Evolutionary conservation across 805 yeast species (phyloP).

Genomic region (Candida broadrunensis): DNA sequence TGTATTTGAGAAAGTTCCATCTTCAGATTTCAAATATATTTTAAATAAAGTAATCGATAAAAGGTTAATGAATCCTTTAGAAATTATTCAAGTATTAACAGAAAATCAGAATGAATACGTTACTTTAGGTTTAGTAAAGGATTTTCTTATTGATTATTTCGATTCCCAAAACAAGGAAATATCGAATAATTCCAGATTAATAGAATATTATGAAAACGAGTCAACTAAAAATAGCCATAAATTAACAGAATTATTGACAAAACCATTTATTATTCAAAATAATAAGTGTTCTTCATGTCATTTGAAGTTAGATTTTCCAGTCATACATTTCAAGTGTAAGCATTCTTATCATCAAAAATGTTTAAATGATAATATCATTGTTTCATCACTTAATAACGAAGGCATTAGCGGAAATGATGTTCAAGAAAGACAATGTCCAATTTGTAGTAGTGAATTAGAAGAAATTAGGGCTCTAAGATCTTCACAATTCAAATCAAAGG

Average conservation of each 20-base stretch:
- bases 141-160: conserved; percentile 61
- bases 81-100: conserved; percentile 64
- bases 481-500: conserved; percentile 60
- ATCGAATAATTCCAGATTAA: conserved; percentile 61
- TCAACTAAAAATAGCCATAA: conserved; percentile 51
- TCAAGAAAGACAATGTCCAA: conserved; percentile 54
- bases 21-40: conserved; percentile 42
- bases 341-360: conserved; percentile 89
- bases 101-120: conserved; percentile 48
- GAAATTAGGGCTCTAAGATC: conserved; percentile 56
- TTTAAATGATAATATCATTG: conserved; percentile 46
- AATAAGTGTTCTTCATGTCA: conserved; percentile 66
- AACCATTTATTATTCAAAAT: conserved; percentile 56
- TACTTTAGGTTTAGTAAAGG: conserved; percentile 69
- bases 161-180: conserved; percentile 62
- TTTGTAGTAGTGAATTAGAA: conserved; percentile 70
- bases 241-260: conserved; percentile 46
- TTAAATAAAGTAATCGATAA: conserved; percentile 50
- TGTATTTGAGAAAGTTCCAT: conserved; percentile 46
- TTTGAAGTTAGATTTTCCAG: conserved; percentile 67
- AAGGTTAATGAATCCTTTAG: conserved; percentile 67
- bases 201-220: conserved; percentile 66
- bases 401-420: conserved; percentile 3
- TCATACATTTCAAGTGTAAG: conserved; percentile 78
- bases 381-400: conserved; percentile 14